Evolutionary conservation across 352 stramenopile species (phyloP).

Genomic region (Thalassiosira pacifica): DNA sequence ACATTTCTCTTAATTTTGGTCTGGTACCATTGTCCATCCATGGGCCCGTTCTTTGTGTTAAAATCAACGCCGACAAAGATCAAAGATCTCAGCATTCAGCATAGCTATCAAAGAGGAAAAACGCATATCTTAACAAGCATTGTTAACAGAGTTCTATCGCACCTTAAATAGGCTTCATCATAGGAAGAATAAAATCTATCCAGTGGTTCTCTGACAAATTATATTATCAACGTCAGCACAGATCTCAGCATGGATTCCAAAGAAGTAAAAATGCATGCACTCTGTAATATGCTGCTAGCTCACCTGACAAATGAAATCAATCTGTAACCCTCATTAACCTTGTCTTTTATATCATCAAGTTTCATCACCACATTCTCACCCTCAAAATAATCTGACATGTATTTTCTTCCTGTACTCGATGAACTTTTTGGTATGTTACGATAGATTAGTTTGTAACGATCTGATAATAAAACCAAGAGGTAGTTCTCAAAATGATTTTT

Average conservation of each 20-base stretch:
- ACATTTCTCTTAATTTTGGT: slow-evolving; percentile 26
- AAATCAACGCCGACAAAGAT: too few species aligned
- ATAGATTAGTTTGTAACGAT: slow-evolving; percentile 64
- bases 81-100: not conserved
- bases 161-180: slow-evolving; percentile 61
- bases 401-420: slow-evolving; percentile 47
- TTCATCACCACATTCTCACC: slow-evolving; percentile 48
- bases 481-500: slow-evolving; percentile 28
- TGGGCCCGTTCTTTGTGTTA: too few species aligned
- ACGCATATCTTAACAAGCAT: not conserved
- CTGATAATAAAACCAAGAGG: slow-evolving; percentile 41
- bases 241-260: too few species aligned
- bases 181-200: slow-evolving; percentile 64
- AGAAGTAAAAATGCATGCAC: too few species aligned
- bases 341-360: slow-evolving; percentile 28
- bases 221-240: too few species aligned
- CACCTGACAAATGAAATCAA: slow-evolving; percentile 69
- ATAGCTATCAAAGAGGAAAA: not conserved
- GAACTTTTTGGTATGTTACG: slow-evolving; percentile 57
- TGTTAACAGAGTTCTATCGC: not conserved
- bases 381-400: slow-evolving; percentile 56
- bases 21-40: slow-evolving; percentile 25
- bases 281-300: too few species aligned
- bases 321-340: slow-evolving; percentile 48
- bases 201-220: slow-evolving; percentile 48